Base-by-base conservation (phyloP, 2,329 filamentous ascomycete genomes). In the Hymenoscyphus scutula region DNA sequence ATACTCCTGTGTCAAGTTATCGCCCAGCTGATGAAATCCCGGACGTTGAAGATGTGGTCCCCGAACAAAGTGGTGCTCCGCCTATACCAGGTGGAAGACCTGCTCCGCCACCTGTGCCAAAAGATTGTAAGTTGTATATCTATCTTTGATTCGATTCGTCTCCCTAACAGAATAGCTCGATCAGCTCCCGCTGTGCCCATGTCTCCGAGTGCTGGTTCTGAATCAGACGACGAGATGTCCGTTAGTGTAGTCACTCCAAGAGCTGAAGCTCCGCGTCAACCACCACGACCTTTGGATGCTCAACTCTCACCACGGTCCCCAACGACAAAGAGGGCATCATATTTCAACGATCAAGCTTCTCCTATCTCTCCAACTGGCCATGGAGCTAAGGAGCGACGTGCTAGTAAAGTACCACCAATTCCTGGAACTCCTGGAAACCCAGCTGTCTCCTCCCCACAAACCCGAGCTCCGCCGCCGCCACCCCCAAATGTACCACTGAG, bases 141-240 rank as follows among this genome's bases (percentile, higher is more conserved):
- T 11, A 48, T 48, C 41, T 23, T 13, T 11, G 23, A n/a, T 48
- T 48, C 41, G 19, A 7, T 23, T 48, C n/a, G 4, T 23, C 3
- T 23, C 11, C n/a, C 41, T 48, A 23, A 48, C 19, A 25, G 4
- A 48, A 25, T 48, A 48, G 89, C 84, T 70, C 89, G 88, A 56
- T 85, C 88, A 54, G 79, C 81, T 1, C 84, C 84, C 37, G 79
- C 79, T 48, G 78, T 83, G 45, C 77, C 82, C 38, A 79, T 80
- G 53, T 90, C 90, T 48, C 87, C 87, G 54, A 91, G 87, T 62
- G 83, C 89, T 64, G 92, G 92, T 32, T 96, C 92, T 1, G 91
- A 90, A 74, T 95, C 93, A 53, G 93, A 96, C 70, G 93, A 97
- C 74, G 94, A 97, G 75, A 79, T 92, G 70, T 92, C 89, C 59